These are phyloP conservation scores for Penicillium flavigenum DNA, from an alignment of 495 filamentous ascomycete genomes.

Conservation along the genomic window DNA sequence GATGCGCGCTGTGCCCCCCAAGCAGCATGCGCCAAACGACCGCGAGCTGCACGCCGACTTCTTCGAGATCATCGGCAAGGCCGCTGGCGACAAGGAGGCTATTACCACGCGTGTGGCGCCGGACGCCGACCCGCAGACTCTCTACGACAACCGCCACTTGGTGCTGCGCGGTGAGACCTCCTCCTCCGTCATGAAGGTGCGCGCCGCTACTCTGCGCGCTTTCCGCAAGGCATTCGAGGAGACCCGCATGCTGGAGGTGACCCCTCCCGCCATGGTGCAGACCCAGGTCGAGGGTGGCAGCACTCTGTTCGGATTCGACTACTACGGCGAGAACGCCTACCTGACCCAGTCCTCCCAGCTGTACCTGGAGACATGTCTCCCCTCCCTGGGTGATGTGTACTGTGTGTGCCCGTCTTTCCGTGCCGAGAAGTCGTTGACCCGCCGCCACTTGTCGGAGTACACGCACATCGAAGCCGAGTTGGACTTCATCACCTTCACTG, in stretches of 20 bases:
- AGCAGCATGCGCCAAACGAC: constrained; percentile 76
- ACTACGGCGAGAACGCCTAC: constrained; percentile 92
- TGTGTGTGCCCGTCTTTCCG: constrained; percentile 99
- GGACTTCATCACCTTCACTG: constrained; percentile 91
- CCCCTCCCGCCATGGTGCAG: constrained; percentile 95
- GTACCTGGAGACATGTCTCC: constrained; percentile 94
- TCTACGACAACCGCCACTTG: constrained; percentile 87
- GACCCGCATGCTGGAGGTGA: constrained; percentile 76
- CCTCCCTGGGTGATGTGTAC: constrained; percentile 89
- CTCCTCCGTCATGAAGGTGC: constrained; percentile 88
- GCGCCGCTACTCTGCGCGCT: constrained; percentile 76
- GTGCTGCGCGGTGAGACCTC: constrained; percentile 86
- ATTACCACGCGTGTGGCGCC: constrained; percentile 87
- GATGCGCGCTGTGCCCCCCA: constrained; percentile 78
- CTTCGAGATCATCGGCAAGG: constrained; percentile 80
- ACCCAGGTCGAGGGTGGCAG: constrained; percentile 96
- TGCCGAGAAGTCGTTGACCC: constrained; percentile 91
- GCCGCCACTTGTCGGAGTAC: constrained; percentile 93
- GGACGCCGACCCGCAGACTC: constrained; percentile 76
- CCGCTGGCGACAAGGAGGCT: constrained; percentile 86
- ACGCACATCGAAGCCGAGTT: constrained; percentile 96
- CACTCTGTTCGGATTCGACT: constrained; percentile 90
- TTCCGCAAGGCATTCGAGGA: constrained; percentile 82
- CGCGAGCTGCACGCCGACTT: constrained; percentile 95
- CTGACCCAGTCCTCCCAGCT: constrained; percentile 97